phyloP scores from a whole-genome alignment of 345 rosid genomes.

The Eutrema heterophyllum region DNA sequence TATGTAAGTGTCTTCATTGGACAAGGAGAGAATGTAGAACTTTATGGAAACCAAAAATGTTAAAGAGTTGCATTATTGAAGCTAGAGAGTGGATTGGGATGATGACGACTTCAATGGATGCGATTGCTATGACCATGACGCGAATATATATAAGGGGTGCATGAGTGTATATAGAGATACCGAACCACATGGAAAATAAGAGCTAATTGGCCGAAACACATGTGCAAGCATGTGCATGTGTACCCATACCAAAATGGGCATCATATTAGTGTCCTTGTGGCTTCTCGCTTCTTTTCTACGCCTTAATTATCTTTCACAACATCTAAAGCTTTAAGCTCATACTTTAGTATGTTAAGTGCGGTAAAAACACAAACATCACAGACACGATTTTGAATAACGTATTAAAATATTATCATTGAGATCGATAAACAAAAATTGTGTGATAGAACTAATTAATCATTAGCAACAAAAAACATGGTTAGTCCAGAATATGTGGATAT shows the following conservation, averaged over 20 bases:
- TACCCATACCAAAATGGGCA: slow-evolving; percentile 30
- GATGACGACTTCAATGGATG: slow-evolving; percentile 15
- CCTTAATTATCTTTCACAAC: slow-evolving; percentile 28
- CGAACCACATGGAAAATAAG: slow-evolving; percentile 34
- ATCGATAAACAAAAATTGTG: too few species aligned
- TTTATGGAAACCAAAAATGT: neutral
- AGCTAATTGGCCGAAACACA: slow-evolving; percentile 31
- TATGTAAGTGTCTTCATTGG: slow-evolving; percentile 7
- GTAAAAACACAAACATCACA: too few species aligned
- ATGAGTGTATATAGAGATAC: slow-evolving; percentile 23
- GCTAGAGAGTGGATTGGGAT: slow-evolving; percentile 6
- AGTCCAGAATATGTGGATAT: too few species aligned
- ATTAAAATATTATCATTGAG: too few species aligned
- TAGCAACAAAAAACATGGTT: too few species aligned
- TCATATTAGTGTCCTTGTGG: slow-evolving; percentile 29
- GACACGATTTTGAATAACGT: too few species aligned
- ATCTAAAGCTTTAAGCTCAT: slow-evolving; percentile 7
- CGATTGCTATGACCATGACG: slow-evolving; percentile 23
- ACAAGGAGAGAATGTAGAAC: slow-evolving; percentile 9
- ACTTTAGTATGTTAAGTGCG: neutral
- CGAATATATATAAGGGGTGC: slow-evolving; percentile 4
- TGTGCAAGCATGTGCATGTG: slow-evolving; percentile 36
- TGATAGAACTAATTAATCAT: too few species aligned
- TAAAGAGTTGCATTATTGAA: slow-evolving; percentile 26
- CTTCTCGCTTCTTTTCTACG: slow-evolving; percentile 27